phyloP scores from a whole-genome alignment of 257 asterid genomes.

The Ilex asprella region DNA sequence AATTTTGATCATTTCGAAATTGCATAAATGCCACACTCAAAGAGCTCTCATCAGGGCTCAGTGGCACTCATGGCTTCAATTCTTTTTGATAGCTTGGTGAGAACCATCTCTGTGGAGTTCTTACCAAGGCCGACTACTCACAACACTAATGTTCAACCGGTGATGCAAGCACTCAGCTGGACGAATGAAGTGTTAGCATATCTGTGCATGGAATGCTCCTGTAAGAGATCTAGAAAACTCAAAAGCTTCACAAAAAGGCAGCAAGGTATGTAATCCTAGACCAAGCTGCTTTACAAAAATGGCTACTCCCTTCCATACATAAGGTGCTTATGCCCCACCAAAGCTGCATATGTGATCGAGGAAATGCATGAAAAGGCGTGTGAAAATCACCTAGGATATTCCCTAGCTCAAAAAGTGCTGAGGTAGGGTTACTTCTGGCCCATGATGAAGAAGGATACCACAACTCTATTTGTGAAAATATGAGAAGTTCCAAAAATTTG shows the following conservation, averaged over 20 bases:
- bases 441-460: too few species aligned
- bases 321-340: neutral
- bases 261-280: too few species aligned
- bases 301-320: too few species aligned
- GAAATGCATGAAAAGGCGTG: neutral
- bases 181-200: neutral
- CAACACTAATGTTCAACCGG: neutral
- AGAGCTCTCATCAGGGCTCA: too few species aligned
- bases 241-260: too few species aligned
- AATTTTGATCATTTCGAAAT: neutral
- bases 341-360: neutral
- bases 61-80: neutral
- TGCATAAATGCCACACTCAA: too few species aligned
- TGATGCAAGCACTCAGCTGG: neutral
- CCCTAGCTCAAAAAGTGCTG: too few species aligned
- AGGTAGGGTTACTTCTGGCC: too few species aligned
- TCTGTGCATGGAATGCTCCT: too few species aligned
- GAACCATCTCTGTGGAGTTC: neutral
- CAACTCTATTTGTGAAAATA: neutral
- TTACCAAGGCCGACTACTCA: neutral
- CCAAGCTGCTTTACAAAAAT: too few species aligned
- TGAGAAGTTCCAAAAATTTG: neutral
- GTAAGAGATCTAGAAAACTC: too few species aligned
- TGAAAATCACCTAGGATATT: too few species aligned
- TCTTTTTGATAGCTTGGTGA: neutral